Evolutionary conservation across 169 alveolate genomes (phyloP), one percentile per base, ranked within the genome.

Genomic region (Cryptosporidium sp.): DNA sequence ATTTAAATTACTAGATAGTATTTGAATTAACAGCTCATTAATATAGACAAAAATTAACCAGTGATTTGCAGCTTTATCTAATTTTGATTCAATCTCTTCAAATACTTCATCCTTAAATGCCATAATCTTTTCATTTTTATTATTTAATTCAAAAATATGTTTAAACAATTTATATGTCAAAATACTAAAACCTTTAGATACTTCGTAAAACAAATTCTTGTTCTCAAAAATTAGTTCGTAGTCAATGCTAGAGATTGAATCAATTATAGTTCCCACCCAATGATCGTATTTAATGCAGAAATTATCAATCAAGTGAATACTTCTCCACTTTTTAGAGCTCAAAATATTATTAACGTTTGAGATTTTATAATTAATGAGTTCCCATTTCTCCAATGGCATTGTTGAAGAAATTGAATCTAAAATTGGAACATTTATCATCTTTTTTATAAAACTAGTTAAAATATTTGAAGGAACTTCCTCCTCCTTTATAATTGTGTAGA

Each of bases 1-100:
- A 10, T 23, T 37, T n/a, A 55, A 8, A 16, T 59, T 3, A 37
- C 6, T 35, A 18, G 16, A 33, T 7, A 73, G 43, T 35, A 73
- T 33, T 35, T 73, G 48, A 41, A 12, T 58, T 18, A 55, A 23
- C 3, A 73, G 1, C 29, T 73, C 86, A 41, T 73, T 73, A 33
- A 73, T 52, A 35, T 33, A 73, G 6, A 73, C 58, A 21, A 73
- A 55, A 52, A 73, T 6, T 33, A 73, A 21, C 86, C 68, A 33
- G 43, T 14, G n/a, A 41, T 73, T 73, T 18, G 16, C 31, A 18
- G 50, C n/a, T 12, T 73, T 31, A 7, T 35, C 29, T 23, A 73
- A 26, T n/a, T 58, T 73, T 8, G 31, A 35, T n/a, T 39, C n/a
- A 51, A 73, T 31, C 10, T 51, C 48, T 9, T 55, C 70, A 73